A percentile compares a stretch with the other conserved stretches of the same genome.
Evolutionary conservation across 2,329 filamentous ascomycete genomes (phyloP).

Genomic region (Pseudophaeomoniella oleicola): DNA sequence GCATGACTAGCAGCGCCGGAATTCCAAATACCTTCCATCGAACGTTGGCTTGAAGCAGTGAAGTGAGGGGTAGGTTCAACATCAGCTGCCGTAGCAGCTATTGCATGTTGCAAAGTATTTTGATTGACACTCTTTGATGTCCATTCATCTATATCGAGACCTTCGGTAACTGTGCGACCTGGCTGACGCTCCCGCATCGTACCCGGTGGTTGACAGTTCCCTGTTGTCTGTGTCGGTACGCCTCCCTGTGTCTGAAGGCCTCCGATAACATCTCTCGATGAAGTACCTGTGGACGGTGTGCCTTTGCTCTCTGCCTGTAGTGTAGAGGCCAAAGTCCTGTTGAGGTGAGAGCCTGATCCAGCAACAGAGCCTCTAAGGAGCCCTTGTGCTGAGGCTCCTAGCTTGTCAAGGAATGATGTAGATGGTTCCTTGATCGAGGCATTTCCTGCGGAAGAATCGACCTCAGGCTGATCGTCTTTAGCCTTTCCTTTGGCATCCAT

Average conservation of each 20-base stretch:
- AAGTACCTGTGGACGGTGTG: neutral
- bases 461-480: no score
- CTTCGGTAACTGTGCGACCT: neutral
- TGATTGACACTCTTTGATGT: neutral
- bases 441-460: neutral
- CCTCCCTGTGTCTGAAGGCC: neutral
- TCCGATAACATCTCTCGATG: neutral
- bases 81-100: constrained; percentile 11
- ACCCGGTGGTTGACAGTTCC: neutral
- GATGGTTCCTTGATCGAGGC: neutral
- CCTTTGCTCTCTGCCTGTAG: neutral
- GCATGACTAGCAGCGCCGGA: no score
- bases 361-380: neutral
- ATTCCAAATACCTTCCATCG: no score
- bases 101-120: constrained; percentile 5
- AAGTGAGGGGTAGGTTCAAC: neutral
- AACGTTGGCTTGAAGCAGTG: constrained; percentile 2
- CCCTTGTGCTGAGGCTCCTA: neutral
- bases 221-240: neutral
- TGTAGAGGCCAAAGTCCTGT: neutral
- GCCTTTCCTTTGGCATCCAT: neutral
- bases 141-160: neutral
- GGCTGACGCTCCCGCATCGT: neutral
- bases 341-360: neutral
- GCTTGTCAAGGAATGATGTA: neutral